Percentiles rank a stretch among this genome's conserved stretches.
These are phyloP conservation scores for Neospora caninum DNA, from an alignment of 169 alveolate species.

Conservation along the genomic window DNA sequence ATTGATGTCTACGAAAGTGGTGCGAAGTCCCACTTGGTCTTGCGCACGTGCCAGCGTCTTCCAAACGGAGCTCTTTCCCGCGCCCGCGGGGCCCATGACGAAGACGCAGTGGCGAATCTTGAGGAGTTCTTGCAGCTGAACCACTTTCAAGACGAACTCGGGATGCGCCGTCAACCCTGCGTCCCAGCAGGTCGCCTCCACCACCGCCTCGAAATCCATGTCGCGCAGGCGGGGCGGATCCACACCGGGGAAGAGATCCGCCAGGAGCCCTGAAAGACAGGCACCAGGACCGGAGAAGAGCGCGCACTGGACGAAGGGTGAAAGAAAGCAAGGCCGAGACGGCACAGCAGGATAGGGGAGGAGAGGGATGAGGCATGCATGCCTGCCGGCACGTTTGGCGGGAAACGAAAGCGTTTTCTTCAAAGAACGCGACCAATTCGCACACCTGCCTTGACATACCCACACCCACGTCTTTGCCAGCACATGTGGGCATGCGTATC, in stretches of 20 bases:
- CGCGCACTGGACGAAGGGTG: no score
- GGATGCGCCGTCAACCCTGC: conserved; percentile 77
- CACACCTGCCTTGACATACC: no score
- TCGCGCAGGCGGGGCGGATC: conserved; percentile 92
- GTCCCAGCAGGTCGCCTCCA: conserved; percentile 82
- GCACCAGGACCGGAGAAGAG: no score
- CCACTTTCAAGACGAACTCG: conserved; percentile 89
- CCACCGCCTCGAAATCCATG: conserved; percentile 85
- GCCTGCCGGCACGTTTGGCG: no score
- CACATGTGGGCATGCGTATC: no score
- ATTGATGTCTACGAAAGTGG: conserved; percentile 91
- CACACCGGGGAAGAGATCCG: conserved; percentile 94
- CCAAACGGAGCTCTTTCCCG: conserved; percentile 95
- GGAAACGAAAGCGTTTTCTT: no score
- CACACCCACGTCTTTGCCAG: no score
- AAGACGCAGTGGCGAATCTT: conserved; percentile 96
- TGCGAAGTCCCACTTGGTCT: conserved; percentile 89
- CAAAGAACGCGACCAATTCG: no score
- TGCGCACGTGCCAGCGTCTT: conserved; percentile 92
- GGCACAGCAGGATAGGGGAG: no score
- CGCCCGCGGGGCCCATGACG: conserved; percentile 96
- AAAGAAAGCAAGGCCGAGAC: no score
- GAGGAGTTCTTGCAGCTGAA: conserved; percentile 91
- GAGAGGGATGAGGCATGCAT: no score
- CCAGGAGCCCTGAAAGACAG: conserved; percentile 81